Percentiles rank a stretch among this genome's conserved stretches.
Conservation (phyloP, 768 basidiomycete genomes). For the Nidularia sp. region DNA sequence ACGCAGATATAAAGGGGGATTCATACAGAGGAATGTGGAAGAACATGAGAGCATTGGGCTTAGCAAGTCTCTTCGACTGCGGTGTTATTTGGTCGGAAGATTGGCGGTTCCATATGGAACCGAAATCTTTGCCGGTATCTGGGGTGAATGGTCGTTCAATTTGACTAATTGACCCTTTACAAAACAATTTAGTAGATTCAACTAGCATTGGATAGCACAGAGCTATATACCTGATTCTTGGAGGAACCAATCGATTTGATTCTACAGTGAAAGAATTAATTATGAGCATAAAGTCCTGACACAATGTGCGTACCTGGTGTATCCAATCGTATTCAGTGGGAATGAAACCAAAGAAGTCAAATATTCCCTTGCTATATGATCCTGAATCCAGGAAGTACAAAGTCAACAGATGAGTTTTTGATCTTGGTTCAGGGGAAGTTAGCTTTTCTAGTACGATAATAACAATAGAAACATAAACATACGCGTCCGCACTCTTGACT, state of each 20-base stretch:
- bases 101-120: conserved; percentile 60
- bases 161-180: conserved; percentile 52
- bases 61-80: conserved; percentile 56
- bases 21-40: conserved; percentile 91
- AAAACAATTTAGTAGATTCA: background rate
- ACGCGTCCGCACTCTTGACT: conserved; percentile 82
- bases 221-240: conserved; percentile 59
- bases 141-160: conserved; percentile 85
- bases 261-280: conserved; percentile 23
- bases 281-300: background rate
- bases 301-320: conserved; percentile 44
- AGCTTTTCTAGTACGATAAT: background rate
- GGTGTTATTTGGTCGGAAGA: conserved; percentile 53
- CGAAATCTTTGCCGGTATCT: conserved; percentile 69
- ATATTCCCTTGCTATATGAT: conserved; percentile 58
- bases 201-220: background rate
- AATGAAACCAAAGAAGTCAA: conserved; percentile 62
- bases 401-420: conserved; percentile 84
- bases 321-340: conserved; percentile 86
- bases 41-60: conserved; percentile 95
- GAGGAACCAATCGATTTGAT: conserved; percentile 90
- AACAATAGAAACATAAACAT: conserved; percentile 24
- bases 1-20: conserved; percentile 16
- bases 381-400: conserved; percentile 92
- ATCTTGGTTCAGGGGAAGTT: conserved; percentile 37